Percentiles rank a stretch among this genome's conserved stretches.
Evolutionary conservation across 192 early-diverging fungal genomes (phyloP).

Genomic region (Chytriomyces sp.): DNA sequence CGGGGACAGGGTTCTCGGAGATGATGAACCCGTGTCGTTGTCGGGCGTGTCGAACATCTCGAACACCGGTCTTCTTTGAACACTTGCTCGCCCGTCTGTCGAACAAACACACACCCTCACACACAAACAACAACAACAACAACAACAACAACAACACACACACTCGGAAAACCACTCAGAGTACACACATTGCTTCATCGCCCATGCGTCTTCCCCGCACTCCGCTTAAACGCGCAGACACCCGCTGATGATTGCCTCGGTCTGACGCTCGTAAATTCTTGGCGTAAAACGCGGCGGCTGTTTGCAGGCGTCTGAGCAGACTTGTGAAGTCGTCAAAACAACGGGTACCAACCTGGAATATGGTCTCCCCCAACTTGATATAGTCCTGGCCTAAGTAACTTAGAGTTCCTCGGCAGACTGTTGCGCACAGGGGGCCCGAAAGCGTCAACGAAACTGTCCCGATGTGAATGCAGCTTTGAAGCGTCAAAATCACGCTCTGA

Average conservation of each 20-base stretch:
- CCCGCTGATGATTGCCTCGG: no score
- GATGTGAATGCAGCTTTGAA: background rate
- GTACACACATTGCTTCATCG: no score
- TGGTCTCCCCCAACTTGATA: background rate
- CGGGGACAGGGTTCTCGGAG: no score
- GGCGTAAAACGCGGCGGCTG: background rate
- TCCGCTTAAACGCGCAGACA: background rate
- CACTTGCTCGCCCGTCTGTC: no score
- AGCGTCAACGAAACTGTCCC: background rate
- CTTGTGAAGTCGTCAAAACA: background rate
- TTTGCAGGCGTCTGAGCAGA: background rate
- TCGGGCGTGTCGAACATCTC: no score
- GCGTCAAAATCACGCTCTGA: background rate
- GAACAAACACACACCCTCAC: no score
- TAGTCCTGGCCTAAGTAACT: background rate
- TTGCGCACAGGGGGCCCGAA: background rate
- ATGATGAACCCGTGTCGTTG: no score
- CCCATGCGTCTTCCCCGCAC: no score
- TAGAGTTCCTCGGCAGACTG: constrained; percentile 7
- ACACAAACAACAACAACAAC: no score
- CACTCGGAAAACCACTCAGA: no score
- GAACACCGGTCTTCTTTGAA: no score
- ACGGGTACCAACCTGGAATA: background rate
- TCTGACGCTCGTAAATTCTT: background rate
- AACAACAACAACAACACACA: no score